Base-by-base conservation (phyloP, 2,329 filamentous ascomycete genomes). In the Cadophora sp. region DNA sequence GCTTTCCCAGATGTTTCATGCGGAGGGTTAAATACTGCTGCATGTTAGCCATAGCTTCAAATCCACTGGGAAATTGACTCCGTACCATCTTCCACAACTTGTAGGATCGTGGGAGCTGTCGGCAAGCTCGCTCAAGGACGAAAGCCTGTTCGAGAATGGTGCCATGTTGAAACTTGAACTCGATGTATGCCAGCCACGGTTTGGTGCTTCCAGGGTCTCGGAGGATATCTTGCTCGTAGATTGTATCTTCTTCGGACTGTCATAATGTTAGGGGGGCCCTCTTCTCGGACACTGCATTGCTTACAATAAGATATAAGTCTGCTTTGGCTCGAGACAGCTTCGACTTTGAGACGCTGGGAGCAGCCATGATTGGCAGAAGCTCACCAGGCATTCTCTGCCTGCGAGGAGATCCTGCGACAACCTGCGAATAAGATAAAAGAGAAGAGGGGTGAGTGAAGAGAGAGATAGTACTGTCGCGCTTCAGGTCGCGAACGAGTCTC, bases 181-280 rank as follows among this genome's bases (percentile, higher is more conserved):
- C 89, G 78, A 95, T 92, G 80, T 98, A 99, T 73, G 93, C 89
- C 66, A 99, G 86, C 96, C 96, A 99, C 76, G 96, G 94, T 80
- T 95, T 96, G 73, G 95, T 89, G 78, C 89, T 96, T 75, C 90
- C 91, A 9, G 89, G 88, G 76, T 96, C 93, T 73, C 94, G 92
- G 71, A 96, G 83, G 68, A 98, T 89, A 79, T 99, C 96, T 81
- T 97, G 94, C 82, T 99, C 96, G 84, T 98, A 99, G 68, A 97
- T 87, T 64, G 92, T 90, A 81, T 99, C 96, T 81, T 96, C 93
- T 77, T 94, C 92, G 74, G 89, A 85, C 88, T 95, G 71, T 80
- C 74, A 72, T 74, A 74, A 56, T 33, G 67, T 76, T 59, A 76
- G 72, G 61, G 47, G 58, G 18, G 36, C 20, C 11, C 14, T 33